A percentile compares a stretch with the other conserved stretches of the same genome.
Evolutionary conservation across 2,329 filamentous ascomycete genomes (phyloP).

Genomic region (Penicillium brevicompactum): DNA sequence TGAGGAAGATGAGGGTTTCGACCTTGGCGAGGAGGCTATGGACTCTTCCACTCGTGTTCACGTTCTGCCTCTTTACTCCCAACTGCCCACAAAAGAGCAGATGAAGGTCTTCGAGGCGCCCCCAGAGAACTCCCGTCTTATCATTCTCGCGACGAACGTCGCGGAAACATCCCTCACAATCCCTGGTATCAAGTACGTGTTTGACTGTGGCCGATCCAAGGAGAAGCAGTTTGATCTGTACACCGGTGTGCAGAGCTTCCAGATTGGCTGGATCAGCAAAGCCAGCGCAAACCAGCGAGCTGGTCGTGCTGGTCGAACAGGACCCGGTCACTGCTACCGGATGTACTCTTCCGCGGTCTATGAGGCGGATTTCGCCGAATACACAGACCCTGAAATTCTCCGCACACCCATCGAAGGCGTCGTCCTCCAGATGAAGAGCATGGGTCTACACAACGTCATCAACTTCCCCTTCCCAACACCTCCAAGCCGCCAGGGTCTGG

Average conservation of each 20-base stretch:
- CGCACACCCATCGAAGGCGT: conserved; percentile 91
- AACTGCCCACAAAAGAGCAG: conserved; percentile 88
- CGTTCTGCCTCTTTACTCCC: conserved; percentile 89
- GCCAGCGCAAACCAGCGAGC: conserved; percentile 89
- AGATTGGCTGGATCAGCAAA: conserved; percentile 96
- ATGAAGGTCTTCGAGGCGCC: conserved; percentile 84
- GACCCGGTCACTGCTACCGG: conserved; percentile 92
- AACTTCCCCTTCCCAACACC: conserved; percentile 97
- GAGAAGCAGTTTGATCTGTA: conserved; percentile 85
- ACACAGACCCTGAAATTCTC: conserved; percentile 83
- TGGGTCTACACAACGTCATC: conserved; percentile 85
- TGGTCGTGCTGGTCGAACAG: conserved; percentile 92
- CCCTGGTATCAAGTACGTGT: conserved; percentile 91
- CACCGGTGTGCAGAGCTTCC: conserved; percentile 92
- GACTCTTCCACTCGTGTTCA: conserved; percentile 72
- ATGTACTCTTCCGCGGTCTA: conserved; percentile 94
- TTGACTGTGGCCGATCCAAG: conserved; percentile 90
- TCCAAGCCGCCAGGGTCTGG: conserved; percentile 73
- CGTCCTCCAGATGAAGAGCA: conserved; percentile 89
- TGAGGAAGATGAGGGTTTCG: conserved; percentile 67
- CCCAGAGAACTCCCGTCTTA: conserved; percentile 78
- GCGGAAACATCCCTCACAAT: conserved; percentile 97
- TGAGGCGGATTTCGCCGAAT: conserved; percentile 80
- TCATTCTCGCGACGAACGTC: conserved; percentile 93
- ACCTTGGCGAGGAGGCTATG: conserved; percentile 63